Conservation (phyloP, 352 stramenopile species). For the Phytophthora boehmeriae region DNA sequence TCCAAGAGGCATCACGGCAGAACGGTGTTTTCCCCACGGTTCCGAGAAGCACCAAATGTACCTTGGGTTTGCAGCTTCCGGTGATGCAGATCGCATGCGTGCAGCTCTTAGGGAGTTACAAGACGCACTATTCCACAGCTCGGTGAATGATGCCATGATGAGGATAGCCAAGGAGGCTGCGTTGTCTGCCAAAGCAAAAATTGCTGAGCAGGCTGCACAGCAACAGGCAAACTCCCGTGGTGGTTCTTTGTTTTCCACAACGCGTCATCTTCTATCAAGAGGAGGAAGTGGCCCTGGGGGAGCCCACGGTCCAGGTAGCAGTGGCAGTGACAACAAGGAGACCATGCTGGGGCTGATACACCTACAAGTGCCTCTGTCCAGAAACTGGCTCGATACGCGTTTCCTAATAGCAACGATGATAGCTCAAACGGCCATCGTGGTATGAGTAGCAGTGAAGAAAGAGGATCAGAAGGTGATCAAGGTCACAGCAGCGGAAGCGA, state of each 20-base stretch:
- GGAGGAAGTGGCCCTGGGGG: constrained; percentile 28
- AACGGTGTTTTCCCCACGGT: constrained; percentile 72
- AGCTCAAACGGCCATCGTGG: constrained; percentile 33
- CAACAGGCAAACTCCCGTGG: constrained; percentile 63
- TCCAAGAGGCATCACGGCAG: constrained; percentile 69
- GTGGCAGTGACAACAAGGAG: constrained; percentile 33
- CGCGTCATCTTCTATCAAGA: constrained; percentile 68
- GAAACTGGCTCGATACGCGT: constrained; percentile 53
- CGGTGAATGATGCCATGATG: constrained; percentile 84
- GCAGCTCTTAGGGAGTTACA: constrained; percentile 59
- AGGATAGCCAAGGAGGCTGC: constrained; percentile 80
- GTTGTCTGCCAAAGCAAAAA: constrained; percentile 80
- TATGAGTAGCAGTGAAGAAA: constrained; percentile 43
- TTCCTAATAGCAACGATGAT: constrained; percentile 43
- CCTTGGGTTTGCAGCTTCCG: constrained; percentile 47
- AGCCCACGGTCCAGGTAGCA: constrained; percentile 25
- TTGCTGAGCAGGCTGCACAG: constrained; percentile 78
- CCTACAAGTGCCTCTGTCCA: constrained; percentile 62
- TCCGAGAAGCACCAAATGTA: constrained; percentile 68
- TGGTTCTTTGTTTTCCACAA: constrained; percentile 74
- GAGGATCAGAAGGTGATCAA: constrained; percentile 40
- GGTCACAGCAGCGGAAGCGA: constrained; percentile 57
- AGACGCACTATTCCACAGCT: constrained; percentile 71
- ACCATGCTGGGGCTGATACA: constrained; percentile 42
- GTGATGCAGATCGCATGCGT: constrained; percentile 63